Evolutionary conservation across 768 basidiomycete species (phyloP).

Genomic region (Naematelia encephala): DNA sequence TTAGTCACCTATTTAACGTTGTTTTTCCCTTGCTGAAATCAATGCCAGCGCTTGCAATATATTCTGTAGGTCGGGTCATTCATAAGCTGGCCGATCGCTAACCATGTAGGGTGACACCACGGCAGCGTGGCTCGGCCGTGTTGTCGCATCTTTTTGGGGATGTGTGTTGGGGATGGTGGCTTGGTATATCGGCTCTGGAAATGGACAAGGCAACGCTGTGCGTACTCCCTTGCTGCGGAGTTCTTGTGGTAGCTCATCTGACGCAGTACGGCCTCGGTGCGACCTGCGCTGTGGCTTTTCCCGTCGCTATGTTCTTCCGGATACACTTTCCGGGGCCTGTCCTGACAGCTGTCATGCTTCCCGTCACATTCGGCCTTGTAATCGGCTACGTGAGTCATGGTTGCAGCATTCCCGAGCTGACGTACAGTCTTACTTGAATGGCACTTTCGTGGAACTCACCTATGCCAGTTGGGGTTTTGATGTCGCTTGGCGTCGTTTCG

Average conservation of each 20-base stretch:
- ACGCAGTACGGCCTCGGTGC: slow-evolving; percentile 65
- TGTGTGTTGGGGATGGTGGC: slow-evolving; percentile 39
- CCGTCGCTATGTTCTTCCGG: slow-evolving; percentile 67
- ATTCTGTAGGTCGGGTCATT: slow-evolving; percentile 23
- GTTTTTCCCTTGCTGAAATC: slow-evolving; percentile 7
- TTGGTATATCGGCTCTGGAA: slow-evolving; percentile 42
- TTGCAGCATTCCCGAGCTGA: slow-evolving; percentile 33
- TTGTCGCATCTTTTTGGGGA: slow-evolving; percentile 46
- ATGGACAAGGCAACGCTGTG: slow-evolving; percentile 34
- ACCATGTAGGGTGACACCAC: slow-evolving; percentile 39
- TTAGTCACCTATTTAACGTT: background rate
- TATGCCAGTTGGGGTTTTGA: slow-evolving; percentile 46
- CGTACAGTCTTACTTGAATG: slow-evolving; percentile 52
- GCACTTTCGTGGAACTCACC: slow-evolving; percentile 51
- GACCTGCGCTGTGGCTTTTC: slow-evolving; percentile 65
- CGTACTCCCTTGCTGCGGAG: slow-evolving; percentile 48
- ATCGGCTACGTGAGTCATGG: slow-evolving; percentile 45
- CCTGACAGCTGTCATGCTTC: slow-evolving; percentile 60
- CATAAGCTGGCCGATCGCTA: background rate
- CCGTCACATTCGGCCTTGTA: slow-evolving; percentile 42
- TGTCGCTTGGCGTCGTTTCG: slow-evolving; percentile 62
- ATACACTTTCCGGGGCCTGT: slow-evolving; percentile 71
- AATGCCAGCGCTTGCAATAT: slow-evolving; percentile 34
- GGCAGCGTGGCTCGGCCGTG: slow-evolving; percentile 35
- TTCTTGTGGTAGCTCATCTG: background rate